Base-by-base conservation (phyloP, 2,329 filamentous ascomycete genomes). In the Cytospora chrysosperma region DNA sequence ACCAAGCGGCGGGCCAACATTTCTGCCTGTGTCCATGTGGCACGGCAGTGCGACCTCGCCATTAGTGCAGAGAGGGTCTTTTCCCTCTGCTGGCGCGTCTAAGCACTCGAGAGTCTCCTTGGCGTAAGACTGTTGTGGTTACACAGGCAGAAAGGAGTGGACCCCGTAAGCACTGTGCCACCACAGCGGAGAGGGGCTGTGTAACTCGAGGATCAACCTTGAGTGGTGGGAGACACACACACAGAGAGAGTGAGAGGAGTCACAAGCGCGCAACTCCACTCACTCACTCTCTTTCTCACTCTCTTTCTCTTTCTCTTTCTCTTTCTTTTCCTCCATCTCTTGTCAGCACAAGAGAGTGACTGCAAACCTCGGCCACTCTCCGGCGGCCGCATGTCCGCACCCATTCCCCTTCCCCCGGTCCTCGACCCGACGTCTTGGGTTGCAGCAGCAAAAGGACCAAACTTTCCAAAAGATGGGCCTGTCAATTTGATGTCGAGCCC, bases 161-260 rank as follows among this genome's bases (percentile, higher is more conserved):
- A 50, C 59, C 59, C 59, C 37, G 59, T 61, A 37, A 61, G 58
- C 58, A 55, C 58, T 61, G 58, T 61, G 58, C 58, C 58, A 61
- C 58, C 58, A n/a, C 37, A 32, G 40, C 43, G 32, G 32, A 28
- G 52, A 54, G n/a, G 51, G 59, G 59, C 51, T 61, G 59, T 61
- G 59, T 56, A 56, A 61, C 59, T 17, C 21, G 15, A 49, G 27
- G 12, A 19, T 47, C n/a, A n/a, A n/a, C n/a, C n/a, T n/a, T n/a
- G n/a, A n/a, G n/a, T n/a, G n/a, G n/a, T n/a, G n/a, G n/a, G n/a
- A n/a, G n/a, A n/a, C n/a, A n/a, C n/a, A n/a, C n/a, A n/a, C n/a
- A n/a, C n/a, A n/a, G n/a, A n/a, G n/a, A n/a, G n/a, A n/a, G n/a
- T n/a, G n/a, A n/a, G n/a, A n/a, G n/a, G n/a, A 60, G 28, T 27